Evolutionary conservation across 2,329 filamentous ascomycete genomes (phyloP), one percentile per base, ranked within the genome.

Genomic region (Calonectria pteridis): DNA sequence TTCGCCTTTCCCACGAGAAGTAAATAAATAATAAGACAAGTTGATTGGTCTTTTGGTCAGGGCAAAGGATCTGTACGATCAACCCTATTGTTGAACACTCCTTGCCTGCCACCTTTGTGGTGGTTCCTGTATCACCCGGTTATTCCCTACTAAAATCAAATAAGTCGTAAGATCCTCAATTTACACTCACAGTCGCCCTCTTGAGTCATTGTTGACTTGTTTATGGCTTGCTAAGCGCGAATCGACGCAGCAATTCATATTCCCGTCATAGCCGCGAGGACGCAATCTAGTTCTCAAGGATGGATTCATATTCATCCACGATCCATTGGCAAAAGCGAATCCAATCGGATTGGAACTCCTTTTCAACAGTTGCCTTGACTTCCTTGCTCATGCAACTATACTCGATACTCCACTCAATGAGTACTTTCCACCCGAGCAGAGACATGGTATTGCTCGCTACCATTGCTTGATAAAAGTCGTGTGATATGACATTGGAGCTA

Each of bases 381-480:
- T 40, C 55, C 14, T 62, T 23, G 5, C 23, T 40, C 55, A 62
- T 40, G 31, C 55, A 62, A 40, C 55, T 62, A 14, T 62, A 26
- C 23, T 62, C 55, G 11, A 62, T 62, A 26, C 55, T 62, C 55
- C 55, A 62, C 23, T 40, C 55, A 26, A 62, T 14, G 23, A 62
- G 55, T 28, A 62, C 55, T 18, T 62, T 62, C 55, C 33, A 62
- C 6, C 55, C 55, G 10, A 62, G 10, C 7, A 62, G 35, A 13
- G 55, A 62, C 55, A 62, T 62, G 33, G 23, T 62, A 40, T 62
- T 28, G 5, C 33, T 62, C 13, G 33, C 33, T 16, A 62, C 4
- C 55, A 62, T 62, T 9, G 55, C 55, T 26, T 62, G 55, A 28
- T 62, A 62, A 40, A 62, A 62, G 33, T 62, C 55, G 26, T 62